Evolutionary conservation across 2,329 filamentous ascomycete genomes (phyloP), one percentile per base, ranked within the genome.

Genomic region (Paracoccidioides brasiliensis): DNA sequence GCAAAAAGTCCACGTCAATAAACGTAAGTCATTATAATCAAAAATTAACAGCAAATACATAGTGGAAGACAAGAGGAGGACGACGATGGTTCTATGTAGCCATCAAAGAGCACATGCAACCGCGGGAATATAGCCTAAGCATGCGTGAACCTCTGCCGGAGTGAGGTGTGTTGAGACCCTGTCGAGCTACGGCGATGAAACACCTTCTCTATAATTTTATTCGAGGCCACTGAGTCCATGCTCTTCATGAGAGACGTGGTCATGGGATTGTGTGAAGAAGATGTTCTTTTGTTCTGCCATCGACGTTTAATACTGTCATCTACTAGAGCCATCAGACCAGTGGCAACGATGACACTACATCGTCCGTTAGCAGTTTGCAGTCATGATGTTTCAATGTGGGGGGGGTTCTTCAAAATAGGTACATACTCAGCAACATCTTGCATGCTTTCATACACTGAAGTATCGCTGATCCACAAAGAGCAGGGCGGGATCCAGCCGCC

Each of bases 401-500:
- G 45, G 55, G n/a, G n/a, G n/a, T n/a, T n/a, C n/a, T 40, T 53
- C 57, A 44, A 45, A 53, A 46, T 22, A 2, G 9, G 5, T 15
- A 80, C 82, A 80, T 82, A 94, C 89, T 96, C 90, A 59, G 89
- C 88, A 65, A 94, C 82, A 68, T 95, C 90, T 52, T 85, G 86
- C 67, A 81, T 75, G 62, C 80, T 83, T 37, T 79, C 75, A 61
- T 93, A 77, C 57, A 93, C 78, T 14, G 76, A 77, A 57, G 81
- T 73, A 69, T 95, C 88, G 63, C 81, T 88, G 67, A 97, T 88
- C 82, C 88, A 90, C 82, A 97, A 84, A 64, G 87, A 88, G 68
- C 86, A 94, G 4, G 89, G 90, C 55, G 89, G 87, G 30, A 97
- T 79, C 90, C 91, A 97, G 56, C 88, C 88, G 52, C 90, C 90